These are phyloP conservation scores for Delitschia confertaspora DNA, from an alignment of 495 filamentous ascomycete genomes.

Conservation along the genomic window DNA sequence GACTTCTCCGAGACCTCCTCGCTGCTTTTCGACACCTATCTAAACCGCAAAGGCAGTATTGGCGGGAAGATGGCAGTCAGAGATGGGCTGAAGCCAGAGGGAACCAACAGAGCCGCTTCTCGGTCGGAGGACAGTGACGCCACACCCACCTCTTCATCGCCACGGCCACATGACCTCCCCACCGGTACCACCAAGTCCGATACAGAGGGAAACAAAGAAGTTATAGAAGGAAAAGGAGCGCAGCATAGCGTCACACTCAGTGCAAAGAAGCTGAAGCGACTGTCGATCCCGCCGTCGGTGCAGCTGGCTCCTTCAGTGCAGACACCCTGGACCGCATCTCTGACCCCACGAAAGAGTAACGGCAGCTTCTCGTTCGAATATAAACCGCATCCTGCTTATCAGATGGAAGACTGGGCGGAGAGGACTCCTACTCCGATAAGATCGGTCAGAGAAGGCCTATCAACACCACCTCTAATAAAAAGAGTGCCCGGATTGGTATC, in stretches of 20 bases:
- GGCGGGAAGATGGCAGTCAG: too few relatives aligned
- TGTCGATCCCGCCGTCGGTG: constrained; percentile 19
- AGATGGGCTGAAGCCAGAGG: too few relatives aligned
- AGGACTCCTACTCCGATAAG: constrained; percentile 25
- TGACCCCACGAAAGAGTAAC: constrained; percentile 9
- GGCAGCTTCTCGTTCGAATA: constrained; percentile 1
- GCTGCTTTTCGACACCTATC: not conserved
- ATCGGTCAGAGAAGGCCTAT: constrained; percentile 12
- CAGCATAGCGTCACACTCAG: not conserved
- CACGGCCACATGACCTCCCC: too few relatives aligned
- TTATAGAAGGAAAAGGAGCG: not conserved
- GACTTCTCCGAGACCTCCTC: not conserved
- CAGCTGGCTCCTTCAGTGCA: constrained; percentile 9
- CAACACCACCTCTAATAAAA: constrained; percentile 11
- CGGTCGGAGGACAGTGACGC: too few relatives aligned
- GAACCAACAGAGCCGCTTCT: too few relatives aligned
- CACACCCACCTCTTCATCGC: too few relatives aligned
- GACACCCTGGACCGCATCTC: not conserved
- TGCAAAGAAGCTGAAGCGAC: constrained; percentile 6
- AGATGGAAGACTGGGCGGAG: constrained; percentile 12
- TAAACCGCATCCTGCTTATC: constrained; percentile 11
- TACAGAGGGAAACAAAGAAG: not conserved
- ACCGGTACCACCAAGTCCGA: too few relatives aligned
- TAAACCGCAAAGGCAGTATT: not conserved
- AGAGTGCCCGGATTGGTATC: not conserved